Evolutionary conservation across 2,329 filamentous ascomycete genomes (phyloP), one percentile per base, ranked within the genome.

Genomic region (Penicillium expansum): DNA sequence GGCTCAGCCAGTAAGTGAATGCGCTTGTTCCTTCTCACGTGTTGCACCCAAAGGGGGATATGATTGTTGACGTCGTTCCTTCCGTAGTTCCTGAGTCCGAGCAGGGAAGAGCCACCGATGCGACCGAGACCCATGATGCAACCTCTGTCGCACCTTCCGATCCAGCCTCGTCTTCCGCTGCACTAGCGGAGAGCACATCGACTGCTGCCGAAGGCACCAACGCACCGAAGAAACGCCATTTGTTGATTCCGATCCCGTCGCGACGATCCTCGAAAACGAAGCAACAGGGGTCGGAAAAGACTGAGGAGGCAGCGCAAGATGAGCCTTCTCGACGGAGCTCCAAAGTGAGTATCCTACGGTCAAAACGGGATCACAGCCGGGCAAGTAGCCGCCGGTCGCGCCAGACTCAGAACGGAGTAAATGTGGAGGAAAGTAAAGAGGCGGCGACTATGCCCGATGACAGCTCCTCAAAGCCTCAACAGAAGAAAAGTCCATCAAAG

Each of bases 361-460:
- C 82, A 63, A 82, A 83, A 67, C 80, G 85, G 68, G 88, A 88
- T 76, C 84, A 85, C 66, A 90, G 86, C 75, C 81, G 84, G 60
- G 85, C 84, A 65, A 90, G 86, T 76, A 86, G 74, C 59, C 71
- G 71, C 60, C 67, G 71, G 56, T 74, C 74, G 55, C 76, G 72
- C 62, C 71, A 71, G 55, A 72, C 72, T 37, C 70, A 72, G 54
- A 67, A 72, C 49, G 63, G 67, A 44, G 63, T 69, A 41, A 71
- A 66, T 54, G 66, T 61, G 52, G 69, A 71, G 50, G 67, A 71
- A 58, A 62, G 72, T 20, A 74, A 73, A 48, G 58, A 62, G 48
- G 62, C 67, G 43, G 66, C 67, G n/a, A 62, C 56, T 16, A 56
- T 66, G 37, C 67, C 73, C 20, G 71, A 75, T 39, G 67, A 66